Evolutionary conservation across 495 filamentous ascomycete genomes (phyloP).

Genomic region (Podospora australis): DNA sequence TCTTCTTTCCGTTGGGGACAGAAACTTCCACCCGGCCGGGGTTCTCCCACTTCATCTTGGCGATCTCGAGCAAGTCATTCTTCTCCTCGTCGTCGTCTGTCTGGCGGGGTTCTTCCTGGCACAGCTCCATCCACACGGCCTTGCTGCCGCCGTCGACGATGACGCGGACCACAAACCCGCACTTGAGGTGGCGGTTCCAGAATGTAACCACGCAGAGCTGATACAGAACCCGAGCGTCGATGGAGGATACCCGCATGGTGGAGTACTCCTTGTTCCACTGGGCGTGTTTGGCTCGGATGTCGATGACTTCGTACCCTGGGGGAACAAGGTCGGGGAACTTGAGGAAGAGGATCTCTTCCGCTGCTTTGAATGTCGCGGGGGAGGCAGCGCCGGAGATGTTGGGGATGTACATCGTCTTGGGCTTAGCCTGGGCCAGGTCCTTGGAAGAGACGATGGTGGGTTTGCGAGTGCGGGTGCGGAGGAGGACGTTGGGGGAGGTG

Average conservation of each 20-base stretch:
- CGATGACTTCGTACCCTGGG: conserved; percentile 20
- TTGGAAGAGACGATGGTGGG: conserved; percentile 7
- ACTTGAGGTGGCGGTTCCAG: conserved; percentile 15
- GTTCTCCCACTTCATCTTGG: conserved; percentile 12
- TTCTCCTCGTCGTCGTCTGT: neutral
- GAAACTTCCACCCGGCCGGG: conserved; percentile 13
- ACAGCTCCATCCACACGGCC: conserved; percentile 14
- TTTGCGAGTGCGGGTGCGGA: conserved; percentile 15
- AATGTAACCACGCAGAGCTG: conserved; percentile 20
- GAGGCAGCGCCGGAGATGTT: neutral
- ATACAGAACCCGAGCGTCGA: conserved; percentile 5
- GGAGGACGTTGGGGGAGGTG: conserved; percentile 13
- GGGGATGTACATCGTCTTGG: conserved; percentile 13
- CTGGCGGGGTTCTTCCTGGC: neutral
- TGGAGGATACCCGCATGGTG: conserved; percentile 6
- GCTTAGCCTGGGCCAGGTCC: conserved; percentile 6
- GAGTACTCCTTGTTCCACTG: conserved; percentile 19
- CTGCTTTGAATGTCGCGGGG: neutral
- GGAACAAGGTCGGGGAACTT: conserved; percentile 15
- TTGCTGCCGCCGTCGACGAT: conserved; percentile 8
- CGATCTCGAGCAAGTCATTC: conserved; percentile 6
- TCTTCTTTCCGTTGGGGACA: neutral
- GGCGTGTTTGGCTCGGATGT: conserved; percentile 6
- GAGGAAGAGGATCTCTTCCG: conserved; percentile 18
- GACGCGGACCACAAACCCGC: conserved; percentile 17